Evolutionary conservation across 768 basidiomycete genomes (phyloP).

Genomic region (Xanthoconium stramineum): DNA sequence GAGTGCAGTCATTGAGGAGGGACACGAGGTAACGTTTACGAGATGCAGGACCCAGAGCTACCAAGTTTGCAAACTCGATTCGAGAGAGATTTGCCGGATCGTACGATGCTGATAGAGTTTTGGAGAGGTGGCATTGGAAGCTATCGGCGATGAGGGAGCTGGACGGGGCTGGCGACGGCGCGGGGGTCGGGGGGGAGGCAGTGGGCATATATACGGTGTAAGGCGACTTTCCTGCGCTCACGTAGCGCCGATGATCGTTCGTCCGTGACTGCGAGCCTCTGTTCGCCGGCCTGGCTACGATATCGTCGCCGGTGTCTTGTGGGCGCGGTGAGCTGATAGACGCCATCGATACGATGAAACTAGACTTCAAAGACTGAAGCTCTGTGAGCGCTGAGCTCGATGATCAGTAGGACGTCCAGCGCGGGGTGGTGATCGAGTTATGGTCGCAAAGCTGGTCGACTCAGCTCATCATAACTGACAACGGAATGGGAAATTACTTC

Average conservation of each 20-base stretch:
- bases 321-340: slow-evolving; percentile 5
- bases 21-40: slow-evolving; percentile 52
- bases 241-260: slow-evolving; percentile 16
- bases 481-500: slow-evolving; percentile 9
- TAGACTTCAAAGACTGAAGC: not conserved
- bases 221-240: slow-evolving; percentile 15
- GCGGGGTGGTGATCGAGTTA: slow-evolving; percentile 5
- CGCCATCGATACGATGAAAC: slow-evolving; percentile 4
- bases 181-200: slow-evolving; percentile 58
- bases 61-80: slow-evolving; percentile 32
- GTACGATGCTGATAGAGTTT: slow-evolving; percentile 7
- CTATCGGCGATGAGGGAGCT: slow-evolving; percentile 41
- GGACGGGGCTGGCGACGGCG: slow-evolving; percentile 55
- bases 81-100: slow-evolving; percentile 28
- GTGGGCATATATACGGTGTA: slow-evolving; percentile 50
- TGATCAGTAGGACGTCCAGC: not conserved
- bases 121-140: slow-evolving; percentile 17
- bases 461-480: not conserved
- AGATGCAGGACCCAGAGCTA: slow-evolving; percentile 35
- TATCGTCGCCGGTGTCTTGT: slow-evolving; percentile 12
- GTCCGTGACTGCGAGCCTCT: slow-evolving; percentile 11
- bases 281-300: not conserved
- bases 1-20: slow-evolving; percentile 52
- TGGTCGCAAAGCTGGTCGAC: not conserved
- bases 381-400: not conserved